Evolutionary conservation across 257 asterid genomes (phyloP).

Genomic region (Ligustrum vulgare): DNA sequence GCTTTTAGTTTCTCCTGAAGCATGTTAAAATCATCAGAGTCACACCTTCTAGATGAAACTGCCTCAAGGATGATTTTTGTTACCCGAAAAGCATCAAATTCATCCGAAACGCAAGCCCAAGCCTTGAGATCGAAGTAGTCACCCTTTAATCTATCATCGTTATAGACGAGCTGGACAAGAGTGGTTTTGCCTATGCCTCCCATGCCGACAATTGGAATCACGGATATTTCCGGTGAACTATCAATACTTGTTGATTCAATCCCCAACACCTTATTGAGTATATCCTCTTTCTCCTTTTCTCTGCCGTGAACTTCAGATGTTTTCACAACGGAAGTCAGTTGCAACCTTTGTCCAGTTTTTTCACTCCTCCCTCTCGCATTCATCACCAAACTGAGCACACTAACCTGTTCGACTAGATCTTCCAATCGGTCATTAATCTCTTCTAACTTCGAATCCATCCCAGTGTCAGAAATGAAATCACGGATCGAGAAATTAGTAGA

Average conservation of each 20-base stretch:
- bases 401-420: conserved; percentile 1
- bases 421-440: too few species aligned
- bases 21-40: background rate
- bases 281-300: conserved; percentile 11
- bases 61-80: conserved; percentile 11
- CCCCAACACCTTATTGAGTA: background rate
- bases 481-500: too few species aligned
- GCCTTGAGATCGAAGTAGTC: conserved; percentile 11
- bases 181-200: conserved; percentile 21
- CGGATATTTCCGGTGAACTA: background rate
- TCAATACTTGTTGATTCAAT: background rate
- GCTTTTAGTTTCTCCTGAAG: conserved; percentile 18
- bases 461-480: too few species aligned
- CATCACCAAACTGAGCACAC: background rate
- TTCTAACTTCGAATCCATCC: too few species aligned
- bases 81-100: conserved; percentile 10
- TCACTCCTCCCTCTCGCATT: background rate
- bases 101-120: conserved; percentile 26
- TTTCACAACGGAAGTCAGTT: conserved; percentile 25
- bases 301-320: conserved; percentile 9
- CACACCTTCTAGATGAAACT: background rate
- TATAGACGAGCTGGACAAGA: conserved; percentile 21
- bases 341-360: background rate
- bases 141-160: background rate
- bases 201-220: conserved; percentile 26